Percentiles rank a stretch among this genome's conserved stretches.
phyloP scores from a whole-genome alignment of 1,139 yeast species.

The Fermentozyma sake region DNA sequence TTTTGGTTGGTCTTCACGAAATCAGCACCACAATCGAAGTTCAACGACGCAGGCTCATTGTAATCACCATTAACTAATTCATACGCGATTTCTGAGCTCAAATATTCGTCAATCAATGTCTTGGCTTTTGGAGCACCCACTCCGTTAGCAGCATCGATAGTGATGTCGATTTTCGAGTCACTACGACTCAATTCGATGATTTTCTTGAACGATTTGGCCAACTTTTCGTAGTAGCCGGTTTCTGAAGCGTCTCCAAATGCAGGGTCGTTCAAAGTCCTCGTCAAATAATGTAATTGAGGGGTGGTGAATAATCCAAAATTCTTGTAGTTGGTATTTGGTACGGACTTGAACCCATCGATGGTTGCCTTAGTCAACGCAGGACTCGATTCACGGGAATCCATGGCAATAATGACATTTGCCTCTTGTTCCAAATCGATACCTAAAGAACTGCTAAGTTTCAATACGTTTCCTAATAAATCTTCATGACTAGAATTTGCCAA shows the following conservation, averaged over 20 bases:
- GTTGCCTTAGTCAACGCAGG: conserved; percentile 59
- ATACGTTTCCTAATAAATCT: conserved; percentile 23
- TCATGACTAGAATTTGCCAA: conserved; percentile 68
- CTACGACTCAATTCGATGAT: conserved; percentile 21
- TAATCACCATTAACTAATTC: conserved; percentile 59
- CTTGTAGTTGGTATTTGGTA: conserved; percentile 38
- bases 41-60: conserved; percentile 53
- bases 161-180: conserved; percentile 38
- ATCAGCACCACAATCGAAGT: conserved; percentile 91
- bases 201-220: conserved; percentile 39
- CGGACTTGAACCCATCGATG: conserved; percentile 58
- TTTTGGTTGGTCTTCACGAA: conserved; percentile 85
- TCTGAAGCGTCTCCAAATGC: conserved; percentile 63
- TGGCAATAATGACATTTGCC: conserved; percentile 51
- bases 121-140: conserved; percentile 81
- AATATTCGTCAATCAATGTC: conserved; percentile 40
- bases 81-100: conserved; percentile 38
- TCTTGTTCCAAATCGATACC: conserved; percentile 34
- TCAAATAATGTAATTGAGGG: conserved; percentile 90
- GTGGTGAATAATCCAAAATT: conserved; percentile 81
- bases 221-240: conserved; percentile 66
- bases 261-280: conserved; percentile 63
- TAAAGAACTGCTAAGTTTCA: conserved; percentile 25
- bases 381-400: conserved; percentile 79
- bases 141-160: conserved; percentile 91